Base-by-base conservation (phyloP, 176 grass and related monocot genomes). In the Triticum timopheevii region DNA sequence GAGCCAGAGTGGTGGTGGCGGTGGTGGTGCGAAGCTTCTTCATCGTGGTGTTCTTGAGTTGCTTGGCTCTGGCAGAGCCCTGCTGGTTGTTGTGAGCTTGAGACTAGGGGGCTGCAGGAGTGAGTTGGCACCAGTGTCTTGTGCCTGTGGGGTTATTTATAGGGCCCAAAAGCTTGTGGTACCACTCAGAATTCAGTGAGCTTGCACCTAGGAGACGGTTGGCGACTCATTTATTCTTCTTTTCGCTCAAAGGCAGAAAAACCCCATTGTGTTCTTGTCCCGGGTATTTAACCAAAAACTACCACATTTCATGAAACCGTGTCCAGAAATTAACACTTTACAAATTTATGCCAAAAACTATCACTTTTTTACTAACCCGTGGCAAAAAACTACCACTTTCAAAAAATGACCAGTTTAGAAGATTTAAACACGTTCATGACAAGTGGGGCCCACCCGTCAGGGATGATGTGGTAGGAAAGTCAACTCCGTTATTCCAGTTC, bases 101-200 rank as follows among this genome's bases (percentile, higher is more conserved):
- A 30, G 40, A 5, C 0, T 6, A 12, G 63, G 31, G 52, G 27
- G 71, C 4, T 4, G 61, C 34, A 19, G 28, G 28, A 25, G 74
- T 44, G 36, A 8, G 54, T 12, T 61, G 56, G 80, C 27, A 34
- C n/a, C 50, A 7, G 73, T 54, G 73, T 69, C 54, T 59, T 59
- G 52, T 3, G 30, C 76, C 34, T 76, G 72, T 59, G 86, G 85
- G 66, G 72, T 23, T 61, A 84, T 90, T 92, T 92, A 86, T 92
- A 54, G 50, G 49, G 16, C 50, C 50, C 16, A 54, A 54, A 50
- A 50, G 13, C 47, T 50, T 16, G 1, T 5, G 1, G 4, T 16
- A 50, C 47, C 1, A 95, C 63, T 30, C 36, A 11, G 40, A 33
- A 35, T 84, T 77, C 44, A 54, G 76, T 50, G 44, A 38, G 39